Evolutionary conservation across 192 early-diverging fungal species (phyloP).

Genomic region (Dissophora ornata): DNA sequence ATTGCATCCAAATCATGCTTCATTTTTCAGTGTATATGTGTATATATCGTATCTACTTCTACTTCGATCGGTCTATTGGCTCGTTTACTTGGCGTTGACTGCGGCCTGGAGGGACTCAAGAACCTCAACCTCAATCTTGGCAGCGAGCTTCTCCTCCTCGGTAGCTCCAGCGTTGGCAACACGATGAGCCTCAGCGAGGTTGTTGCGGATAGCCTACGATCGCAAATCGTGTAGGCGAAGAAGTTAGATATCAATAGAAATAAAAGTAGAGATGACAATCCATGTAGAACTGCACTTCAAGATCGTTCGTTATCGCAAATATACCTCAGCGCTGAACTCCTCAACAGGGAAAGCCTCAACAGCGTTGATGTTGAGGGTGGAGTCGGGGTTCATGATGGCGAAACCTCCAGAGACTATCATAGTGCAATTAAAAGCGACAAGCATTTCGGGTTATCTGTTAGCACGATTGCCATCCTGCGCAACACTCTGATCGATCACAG

Average conservation of each 20-base stretch:
- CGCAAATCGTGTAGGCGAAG: no score
- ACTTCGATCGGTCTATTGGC: neutral
- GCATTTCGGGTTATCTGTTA: no score
- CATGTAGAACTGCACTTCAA: no score
- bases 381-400: constrained; percentile 96
- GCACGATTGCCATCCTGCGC: no score
- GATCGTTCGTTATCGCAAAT: neutral
- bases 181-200: constrained; percentile 87
- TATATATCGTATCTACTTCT: no score
- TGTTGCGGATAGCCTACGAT: constrained; percentile 72
- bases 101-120: constrained; percentile 89
- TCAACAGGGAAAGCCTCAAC: constrained; percentile 94
- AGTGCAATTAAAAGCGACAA: neutral
- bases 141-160: constrained; percentile 83
- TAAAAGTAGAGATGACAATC: no score
- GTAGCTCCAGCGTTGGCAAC: constrained; percentile 67
- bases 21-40: no score
- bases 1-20: no score
- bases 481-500: no score
- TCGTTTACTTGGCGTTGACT: constrained; percentile 57
- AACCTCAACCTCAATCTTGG: constrained; percentile 89
- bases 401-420: constrained; percentile 93
- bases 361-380: constrained; percentile 96
- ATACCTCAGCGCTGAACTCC: constrained; percentile 85
- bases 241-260: no score